A percentile compares a stretch with the other conserved stretches of the same genome.
phyloP scores from a whole-genome alignment of 495 filamentous ascomycete species.

The Neurospora intermedia region DNA sequence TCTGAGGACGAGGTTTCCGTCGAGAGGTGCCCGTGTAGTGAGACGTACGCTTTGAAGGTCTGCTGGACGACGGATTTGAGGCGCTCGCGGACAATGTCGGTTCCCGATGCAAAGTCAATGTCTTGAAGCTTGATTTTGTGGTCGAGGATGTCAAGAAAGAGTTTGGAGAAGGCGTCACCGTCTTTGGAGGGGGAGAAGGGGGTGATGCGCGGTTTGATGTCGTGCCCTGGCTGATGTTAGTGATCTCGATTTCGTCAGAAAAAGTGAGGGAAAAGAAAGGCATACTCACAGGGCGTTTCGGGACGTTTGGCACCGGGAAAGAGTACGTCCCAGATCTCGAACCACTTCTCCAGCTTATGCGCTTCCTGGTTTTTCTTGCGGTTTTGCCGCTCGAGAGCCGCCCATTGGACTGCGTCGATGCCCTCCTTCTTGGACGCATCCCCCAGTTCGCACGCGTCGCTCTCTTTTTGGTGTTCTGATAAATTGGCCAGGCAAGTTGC shows the following conservation, averaged over 20 bases:
- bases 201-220: conserved; percentile 3
- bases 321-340: conserved; percentile 20
- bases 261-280: background rate
- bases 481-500: conserved; percentile 11
- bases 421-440: conserved; percentile 15
- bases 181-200: conserved; percentile 6
- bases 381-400: conserved; percentile 17
- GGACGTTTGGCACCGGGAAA: conserved; percentile 12
- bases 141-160: conserved; percentile 17
- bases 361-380: conserved; percentile 17
- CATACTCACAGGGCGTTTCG: conserved; percentile 14
- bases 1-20: conserved; percentile 12
- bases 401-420: conserved; percentile 17
- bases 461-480: conserved; percentile 13
- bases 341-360: conserved; percentile 19
- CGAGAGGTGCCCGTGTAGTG: conserved; percentile 7
- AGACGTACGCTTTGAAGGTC: conserved; percentile 13
- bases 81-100: conserved; percentile 7
- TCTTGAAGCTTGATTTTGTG: conserved; percentile 16
- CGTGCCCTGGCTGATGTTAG: conserved; percentile 12
- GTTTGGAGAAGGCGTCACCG: conserved; percentile 16
- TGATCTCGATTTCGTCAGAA: background rate
- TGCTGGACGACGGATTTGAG: conserved; percentile 12
- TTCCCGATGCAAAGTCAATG: conserved; percentile 6
- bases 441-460: conserved; percentile 7